phyloP scores from a whole-genome alignment of 805 yeast species.

The Yamadazyma scolyti region DNA sequence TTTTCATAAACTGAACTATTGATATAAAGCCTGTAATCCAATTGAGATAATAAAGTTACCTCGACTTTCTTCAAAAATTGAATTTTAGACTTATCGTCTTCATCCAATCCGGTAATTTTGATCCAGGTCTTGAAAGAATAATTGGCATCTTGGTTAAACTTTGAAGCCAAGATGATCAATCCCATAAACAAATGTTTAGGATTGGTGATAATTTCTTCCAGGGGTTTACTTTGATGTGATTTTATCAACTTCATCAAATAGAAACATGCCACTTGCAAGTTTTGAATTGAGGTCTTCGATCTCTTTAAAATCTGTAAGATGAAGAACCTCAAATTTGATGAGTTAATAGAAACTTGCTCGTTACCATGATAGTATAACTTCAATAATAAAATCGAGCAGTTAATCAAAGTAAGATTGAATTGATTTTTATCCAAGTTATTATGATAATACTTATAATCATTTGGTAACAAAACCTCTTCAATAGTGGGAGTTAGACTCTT shows the following conservation, averaged over 20 bases:
- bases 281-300: constrained; percentile 48
- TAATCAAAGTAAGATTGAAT: constrained; percentile 36
- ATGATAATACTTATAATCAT: constrained; percentile 37
- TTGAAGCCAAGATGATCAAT: constrained; percentile 67
- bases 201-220: constrained; percentile 12
- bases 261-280: constrained; percentile 64
- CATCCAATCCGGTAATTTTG: constrained; percentile 57
- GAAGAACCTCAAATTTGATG: constrained; percentile 39
- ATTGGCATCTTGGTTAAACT: constrained; percentile 70
- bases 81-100: constrained; percentile 22
- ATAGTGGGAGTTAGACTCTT: no score
- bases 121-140: constrained; percentile 71
- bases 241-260: constrained; percentile 52
- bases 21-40: constrained; percentile 58
- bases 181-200: constrained; percentile 68
- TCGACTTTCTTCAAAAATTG: constrained; percentile 53
- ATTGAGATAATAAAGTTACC: constrained; percentile 43
- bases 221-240: constrained; percentile 9
- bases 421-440: constrained; percentile 36
- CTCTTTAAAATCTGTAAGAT: constrained; percentile 30
- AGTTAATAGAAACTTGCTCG: constrained; percentile 11
- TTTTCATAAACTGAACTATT: constrained; percentile 45
- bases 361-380: constrained; percentile 27
- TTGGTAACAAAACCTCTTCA: constrained; percentile 20
- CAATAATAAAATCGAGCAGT: constrained; percentile 32